Percentiles rank a stretch among this genome's conserved stretches.
Conservation (phyloP, 306 rosid genomes). For the Acacia acuminata region DNA sequence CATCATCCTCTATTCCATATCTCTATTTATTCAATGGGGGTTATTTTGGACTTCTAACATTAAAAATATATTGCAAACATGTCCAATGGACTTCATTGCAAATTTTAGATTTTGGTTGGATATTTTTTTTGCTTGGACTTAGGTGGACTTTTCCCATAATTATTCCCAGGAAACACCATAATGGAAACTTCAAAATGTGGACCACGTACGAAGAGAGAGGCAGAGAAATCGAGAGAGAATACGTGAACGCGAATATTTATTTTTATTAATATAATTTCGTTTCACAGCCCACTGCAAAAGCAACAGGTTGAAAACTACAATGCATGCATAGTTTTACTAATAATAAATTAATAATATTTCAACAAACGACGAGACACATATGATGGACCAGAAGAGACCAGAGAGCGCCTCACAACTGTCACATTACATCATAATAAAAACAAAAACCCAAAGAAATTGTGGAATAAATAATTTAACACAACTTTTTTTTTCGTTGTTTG, state of each 20-base stretch:
- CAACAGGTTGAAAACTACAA: constrained; percentile 41
- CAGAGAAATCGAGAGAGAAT: neutral
- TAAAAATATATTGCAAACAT: too few relatives aligned
- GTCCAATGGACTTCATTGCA: too few relatives aligned
- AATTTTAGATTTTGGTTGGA: too few relatives aligned
- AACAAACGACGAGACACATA: neutral
- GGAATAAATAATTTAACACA: constrained; percentile 19
- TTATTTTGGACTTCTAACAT: too few relatives aligned
- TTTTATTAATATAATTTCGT: constrained; percentile 30
- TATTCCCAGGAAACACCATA: too few relatives aligned
- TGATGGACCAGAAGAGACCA: constrained; percentile 8
- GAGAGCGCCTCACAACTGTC: constrained; percentile 40
- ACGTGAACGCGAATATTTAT: neutral
- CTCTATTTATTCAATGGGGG: too few relatives aligned
- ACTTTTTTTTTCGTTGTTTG: neutral
- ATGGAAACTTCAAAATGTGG: neutral
- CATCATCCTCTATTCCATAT: too few relatives aligned
- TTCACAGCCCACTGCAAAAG: constrained; percentile 41
- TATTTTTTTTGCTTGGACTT: too few relatives aligned
- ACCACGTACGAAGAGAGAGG: neutral
- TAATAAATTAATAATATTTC: neutral
- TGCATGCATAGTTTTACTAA: constrained; percentile 14
- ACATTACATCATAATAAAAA: neutral
- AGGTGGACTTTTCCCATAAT: too few relatives aligned
- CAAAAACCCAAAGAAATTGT: neutral